These are phyloP conservation scores for Plasmodium berghei DNA, from an alignment of 169 alveolate species.

Conservation along the genomic window DNA sequence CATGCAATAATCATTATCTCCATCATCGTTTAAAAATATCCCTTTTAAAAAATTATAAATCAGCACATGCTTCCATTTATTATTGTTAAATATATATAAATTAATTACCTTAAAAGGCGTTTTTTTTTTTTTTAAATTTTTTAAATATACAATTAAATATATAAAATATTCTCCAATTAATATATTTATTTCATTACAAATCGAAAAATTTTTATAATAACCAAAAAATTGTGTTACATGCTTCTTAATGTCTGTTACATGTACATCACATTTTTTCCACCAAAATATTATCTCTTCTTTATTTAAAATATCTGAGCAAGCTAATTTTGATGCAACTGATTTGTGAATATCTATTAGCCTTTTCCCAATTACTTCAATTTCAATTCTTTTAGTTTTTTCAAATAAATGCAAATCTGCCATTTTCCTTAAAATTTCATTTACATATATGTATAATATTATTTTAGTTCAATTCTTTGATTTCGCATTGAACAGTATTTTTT, in stretches of 20 bases:
- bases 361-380: constrained; percentile 56
- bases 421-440: constrained; percentile 11
- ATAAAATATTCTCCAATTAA: constrained; percentile 73
- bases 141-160: constrained; percentile 52
- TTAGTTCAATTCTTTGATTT: neutral
- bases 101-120: constrained; percentile 34
- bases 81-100: constrained; percentile 41
- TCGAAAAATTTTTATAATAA: constrained; percentile 46
- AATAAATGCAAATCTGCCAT: constrained; percentile 59
- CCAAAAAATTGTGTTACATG: constrained; percentile 66
- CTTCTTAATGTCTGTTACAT: constrained; percentile 53
- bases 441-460: neutral
- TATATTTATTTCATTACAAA: constrained; percentile 62
- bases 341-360: constrained; percentile 52
- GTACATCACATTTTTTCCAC: constrained; percentile 61
- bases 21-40: constrained; percentile 28
- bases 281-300: constrained; percentile 37
- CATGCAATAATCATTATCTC: constrained; percentile 4
- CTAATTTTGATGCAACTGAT: constrained; percentile 31
- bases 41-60: constrained; percentile 61
- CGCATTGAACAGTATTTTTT: neutral
- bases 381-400: constrained; percentile 55
- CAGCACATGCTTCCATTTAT: constrained; percentile 71
- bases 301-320: constrained; percentile 9
- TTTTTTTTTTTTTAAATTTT: constrained; percentile 48